These are phyloP conservation scores for Hamigera avellanea DNA, from an alignment of 495 filamentous ascomycete species.

Conservation along the genomic window DNA sequence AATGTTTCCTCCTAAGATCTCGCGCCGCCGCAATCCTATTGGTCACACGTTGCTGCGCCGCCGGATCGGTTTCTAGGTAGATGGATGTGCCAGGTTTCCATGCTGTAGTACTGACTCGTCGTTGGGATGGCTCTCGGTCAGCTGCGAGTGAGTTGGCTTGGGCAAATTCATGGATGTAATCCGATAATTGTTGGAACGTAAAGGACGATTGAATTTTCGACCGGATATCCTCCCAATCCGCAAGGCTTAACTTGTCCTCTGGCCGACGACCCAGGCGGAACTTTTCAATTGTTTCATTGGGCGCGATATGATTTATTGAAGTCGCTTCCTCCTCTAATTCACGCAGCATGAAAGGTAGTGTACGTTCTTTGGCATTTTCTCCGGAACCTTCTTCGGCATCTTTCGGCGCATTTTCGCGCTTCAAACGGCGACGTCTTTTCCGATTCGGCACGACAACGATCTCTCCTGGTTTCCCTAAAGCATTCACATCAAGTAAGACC, in stretches of 20 bases:
- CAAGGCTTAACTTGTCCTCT: conserved; percentile 10
- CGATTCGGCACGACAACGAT: conserved; percentile 24
- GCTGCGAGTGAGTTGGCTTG: background rate
- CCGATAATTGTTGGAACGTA: conserved; percentile 20
- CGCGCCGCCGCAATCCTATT: conserved; percentile 7
- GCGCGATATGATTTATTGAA: conserved; percentile 1
- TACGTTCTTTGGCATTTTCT: conserved; percentile 2
- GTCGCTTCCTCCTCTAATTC: conserved; percentile 16
- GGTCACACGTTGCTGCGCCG: conserved; percentile 1
- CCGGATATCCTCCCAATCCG: conserved; percentile 19
- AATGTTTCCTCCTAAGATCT: conserved; percentile 18
- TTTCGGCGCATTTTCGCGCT: conserved; percentile 3
- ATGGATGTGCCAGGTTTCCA: conserved; percentile 24
- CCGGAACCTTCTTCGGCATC: background rate
- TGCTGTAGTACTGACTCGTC: background rate
- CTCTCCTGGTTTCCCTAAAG: conserved; percentile 30
- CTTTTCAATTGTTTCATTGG: conserved; percentile 15
- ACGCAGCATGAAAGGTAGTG: conserved; percentile 18
- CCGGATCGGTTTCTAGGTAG: conserved; percentile 9
- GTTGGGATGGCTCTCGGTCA: background rate
- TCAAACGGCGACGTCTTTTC: conserved; percentile 5
- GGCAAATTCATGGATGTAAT: conserved; percentile 12
- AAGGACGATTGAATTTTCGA: conserved; percentile 20
- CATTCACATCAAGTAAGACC: conserved; percentile 16
- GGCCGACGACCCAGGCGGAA: conserved; percentile 9